phyloP scores from a whole-genome alignment of 148 eudicot genomes.

The Euryodendron excelsum region DNA sequence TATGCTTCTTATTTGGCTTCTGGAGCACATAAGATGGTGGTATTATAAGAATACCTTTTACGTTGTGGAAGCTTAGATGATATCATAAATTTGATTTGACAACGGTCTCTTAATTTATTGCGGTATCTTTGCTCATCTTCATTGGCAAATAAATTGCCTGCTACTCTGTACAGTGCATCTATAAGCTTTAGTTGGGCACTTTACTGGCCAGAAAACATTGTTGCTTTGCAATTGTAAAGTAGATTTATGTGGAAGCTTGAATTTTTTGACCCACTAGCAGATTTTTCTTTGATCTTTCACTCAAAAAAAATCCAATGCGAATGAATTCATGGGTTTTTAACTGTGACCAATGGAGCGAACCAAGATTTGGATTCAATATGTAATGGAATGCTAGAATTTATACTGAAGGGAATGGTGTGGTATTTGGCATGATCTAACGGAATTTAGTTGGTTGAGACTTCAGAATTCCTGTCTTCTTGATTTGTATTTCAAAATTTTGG shows the following conservation, averaged over 20 bases:
- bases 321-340: neutral
- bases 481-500: too few species aligned
- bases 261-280: neutral
- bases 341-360: neutral
- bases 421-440: neutral
- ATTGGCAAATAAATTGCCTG: too few species aligned
- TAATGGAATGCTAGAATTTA: neutral
- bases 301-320: neutral
- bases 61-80: neutral
- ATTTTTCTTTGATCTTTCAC: neutral
- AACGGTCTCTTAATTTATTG: neutral
- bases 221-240: neutral
- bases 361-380: neutral
- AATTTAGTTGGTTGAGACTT: neutral
- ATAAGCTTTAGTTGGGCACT: neutral
- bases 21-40: neutral
- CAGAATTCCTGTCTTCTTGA: too few species aligned
- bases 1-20: neutral
- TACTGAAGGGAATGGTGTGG: neutral
- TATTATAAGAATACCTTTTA: neutral
- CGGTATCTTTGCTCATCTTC: neutral
- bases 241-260: neutral
- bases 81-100: neutral
- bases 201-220: neutral
- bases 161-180: neutral